Conservation (phyloP, 1,139 yeast genomes). For the Geotrichum carabidarum region DNA sequence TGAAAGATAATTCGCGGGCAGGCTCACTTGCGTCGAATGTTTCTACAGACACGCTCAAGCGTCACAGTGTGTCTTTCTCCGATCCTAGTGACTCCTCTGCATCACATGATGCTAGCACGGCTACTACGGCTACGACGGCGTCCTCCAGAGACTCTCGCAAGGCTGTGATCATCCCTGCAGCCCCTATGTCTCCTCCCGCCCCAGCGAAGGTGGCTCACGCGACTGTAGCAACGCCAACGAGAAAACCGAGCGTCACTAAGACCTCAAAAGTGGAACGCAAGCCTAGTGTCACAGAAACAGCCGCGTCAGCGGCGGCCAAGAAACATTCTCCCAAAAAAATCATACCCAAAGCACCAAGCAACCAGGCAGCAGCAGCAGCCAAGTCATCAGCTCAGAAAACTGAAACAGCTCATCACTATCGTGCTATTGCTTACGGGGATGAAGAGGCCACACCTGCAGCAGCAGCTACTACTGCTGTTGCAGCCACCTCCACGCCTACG, state of each 20-base stretch:
- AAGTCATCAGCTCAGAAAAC: background rate
- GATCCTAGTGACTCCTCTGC: constrained; percentile 1
- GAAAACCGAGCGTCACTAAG: background rate
- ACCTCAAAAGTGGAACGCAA: background rate
- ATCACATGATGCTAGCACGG: background rate
- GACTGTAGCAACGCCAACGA: background rate
- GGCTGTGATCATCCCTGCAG: background rate
- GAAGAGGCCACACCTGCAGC: background rate
- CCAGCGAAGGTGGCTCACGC: background rate
- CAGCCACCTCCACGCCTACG: background rate
- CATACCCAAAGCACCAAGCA: background rate
- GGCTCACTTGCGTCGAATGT: constrained; percentile 20
- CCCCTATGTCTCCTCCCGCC: background rate
- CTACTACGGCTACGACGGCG: background rate
- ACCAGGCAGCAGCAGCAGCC: background rate
- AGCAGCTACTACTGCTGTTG: background rate
- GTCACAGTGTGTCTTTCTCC: constrained; percentile 15
- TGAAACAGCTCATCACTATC: background rate
- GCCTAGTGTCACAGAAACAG: constrained; percentile 1
- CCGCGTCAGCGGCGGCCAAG: background rate
- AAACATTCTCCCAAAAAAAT: background rate
- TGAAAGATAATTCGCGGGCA: constrained; percentile 28
- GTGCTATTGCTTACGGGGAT: background rate
- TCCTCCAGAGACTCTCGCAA: background rate
- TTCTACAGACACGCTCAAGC: background rate